Evolutionary conservation across 495 filamentous ascomycete genomes (phyloP).

Genomic region (Lophiotrema nucula): DNA sequence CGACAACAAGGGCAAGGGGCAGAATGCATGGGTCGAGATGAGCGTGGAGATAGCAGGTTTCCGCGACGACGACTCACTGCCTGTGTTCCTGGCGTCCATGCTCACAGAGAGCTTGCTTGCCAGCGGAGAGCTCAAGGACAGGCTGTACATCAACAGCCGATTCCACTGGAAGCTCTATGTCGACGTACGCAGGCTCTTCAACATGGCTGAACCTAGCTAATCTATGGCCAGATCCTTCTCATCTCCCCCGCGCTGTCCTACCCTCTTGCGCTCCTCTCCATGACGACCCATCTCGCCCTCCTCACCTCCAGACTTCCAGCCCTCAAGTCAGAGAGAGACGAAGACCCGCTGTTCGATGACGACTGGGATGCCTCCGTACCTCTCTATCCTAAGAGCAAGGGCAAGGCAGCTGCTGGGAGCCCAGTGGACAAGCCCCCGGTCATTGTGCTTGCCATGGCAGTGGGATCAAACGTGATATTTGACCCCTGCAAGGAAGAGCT

Average conservation of each 20-base stretch:
- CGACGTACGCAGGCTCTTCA: slow-evolving; percentile 59
- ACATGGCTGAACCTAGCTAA: neutral
- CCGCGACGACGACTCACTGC: slow-evolving; percentile 86
- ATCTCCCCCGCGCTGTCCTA: slow-evolving; percentile 90
- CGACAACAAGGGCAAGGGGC: slow-evolving; percentile 40
- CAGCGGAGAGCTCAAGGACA: slow-evolving; percentile 64
- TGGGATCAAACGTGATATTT: slow-evolving; percentile 87
- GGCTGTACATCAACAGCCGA: slow-evolving; percentile 76
- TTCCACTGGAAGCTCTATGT: slow-evolving; percentile 97
- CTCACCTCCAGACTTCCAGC: slow-evolving; percentile 80
- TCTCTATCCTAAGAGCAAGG: slow-evolving; percentile 62
- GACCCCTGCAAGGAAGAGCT: slow-evolving; percentile 89
- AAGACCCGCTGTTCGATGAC: slow-evolving; percentile 97
- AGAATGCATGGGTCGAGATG: slow-evolving; percentile 74
- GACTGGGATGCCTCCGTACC: slow-evolving; percentile 84
- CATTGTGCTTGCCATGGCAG: slow-evolving; percentile 82
- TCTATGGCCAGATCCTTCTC: slow-evolving; percentile 68
- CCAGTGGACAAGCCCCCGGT: slow-evolving; percentile 62
- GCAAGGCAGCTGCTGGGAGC: neutral
- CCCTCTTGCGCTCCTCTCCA: slow-evolving; percentile 84
- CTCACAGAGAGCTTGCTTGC: slow-evolving; percentile 84
- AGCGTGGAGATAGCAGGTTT: slow-evolving; percentile 81
- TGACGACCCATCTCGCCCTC: slow-evolving; percentile 95
- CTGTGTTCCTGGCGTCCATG: slow-evolving; percentile 82
- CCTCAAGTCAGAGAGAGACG: slow-evolving; percentile 78